Conservation (phyloP, 176 grass and related monocot species). For the Poa annua region DNA sequence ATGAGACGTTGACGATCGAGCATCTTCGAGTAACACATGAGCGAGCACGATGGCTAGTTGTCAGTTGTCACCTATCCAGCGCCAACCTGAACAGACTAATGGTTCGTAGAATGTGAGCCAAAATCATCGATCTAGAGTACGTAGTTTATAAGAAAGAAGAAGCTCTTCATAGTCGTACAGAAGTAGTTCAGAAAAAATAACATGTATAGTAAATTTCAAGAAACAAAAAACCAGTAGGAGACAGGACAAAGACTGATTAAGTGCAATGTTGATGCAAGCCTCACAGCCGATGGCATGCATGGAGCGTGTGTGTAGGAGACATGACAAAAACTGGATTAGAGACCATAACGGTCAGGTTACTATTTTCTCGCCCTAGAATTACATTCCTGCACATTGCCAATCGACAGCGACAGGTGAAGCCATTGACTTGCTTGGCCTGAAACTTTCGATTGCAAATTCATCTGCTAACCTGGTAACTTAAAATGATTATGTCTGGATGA, state of each 20-base stretch:
- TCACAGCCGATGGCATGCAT: background rate
- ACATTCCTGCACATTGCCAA: background rate
- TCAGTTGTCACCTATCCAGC: too few species aligned
- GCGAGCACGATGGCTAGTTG: too few species aligned
- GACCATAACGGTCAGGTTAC: background rate
- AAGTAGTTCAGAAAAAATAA: too few species aligned
- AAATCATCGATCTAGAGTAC: too few species aligned
- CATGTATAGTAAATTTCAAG: too few species aligned
- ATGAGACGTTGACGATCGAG: too few species aligned
- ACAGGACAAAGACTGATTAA: background rate
- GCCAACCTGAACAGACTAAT: too few species aligned
- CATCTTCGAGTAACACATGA: too few species aligned
- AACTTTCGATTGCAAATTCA: background rate
- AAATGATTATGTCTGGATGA: background rate
- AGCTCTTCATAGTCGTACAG: too few species aligned
- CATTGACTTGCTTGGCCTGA: background rate
- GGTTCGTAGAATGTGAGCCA: too few species aligned
- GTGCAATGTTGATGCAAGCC: background rate
- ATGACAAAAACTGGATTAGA: background rate
- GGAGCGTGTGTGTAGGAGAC: background rate
- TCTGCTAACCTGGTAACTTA: background rate
- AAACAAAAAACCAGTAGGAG: too few species aligned
- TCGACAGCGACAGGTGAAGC: background rate
- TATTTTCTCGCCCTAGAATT: background rate
- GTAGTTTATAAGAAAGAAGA: too few species aligned